Conservation (phyloP, 83 land plant genomes). For the Picea mariana region DNA sequence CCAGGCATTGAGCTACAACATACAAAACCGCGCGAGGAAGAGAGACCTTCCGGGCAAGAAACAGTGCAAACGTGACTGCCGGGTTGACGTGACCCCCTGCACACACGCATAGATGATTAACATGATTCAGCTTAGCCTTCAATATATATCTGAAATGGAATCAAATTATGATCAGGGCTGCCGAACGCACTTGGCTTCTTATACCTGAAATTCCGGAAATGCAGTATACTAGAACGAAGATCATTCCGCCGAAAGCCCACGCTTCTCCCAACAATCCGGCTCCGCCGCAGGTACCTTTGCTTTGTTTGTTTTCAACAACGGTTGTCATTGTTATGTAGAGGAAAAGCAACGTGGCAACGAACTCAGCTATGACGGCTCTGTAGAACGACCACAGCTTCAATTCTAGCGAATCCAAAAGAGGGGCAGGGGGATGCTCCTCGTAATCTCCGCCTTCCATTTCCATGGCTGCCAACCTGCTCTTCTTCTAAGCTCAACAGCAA, state of each 20-base stretch:
- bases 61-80: too few relatives aligned
- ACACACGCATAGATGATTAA: too few relatives aligned
- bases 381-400: constrained; percentile 49
- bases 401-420: constrained; percentile 37
- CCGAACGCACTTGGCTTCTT: not conserved
- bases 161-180: too few relatives aligned
- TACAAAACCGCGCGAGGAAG: too few relatives aligned
- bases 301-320: constrained; percentile 36
- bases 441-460: constrained; percentile 13
- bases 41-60: too few relatives aligned
- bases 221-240: constrained; percentile 57
- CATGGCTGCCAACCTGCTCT: not conserved
- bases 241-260: constrained; percentile 64
- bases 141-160: too few relatives aligned
- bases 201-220: constrained; percentile 63
- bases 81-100: too few relatives aligned
- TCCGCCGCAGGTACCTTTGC: constrained; percentile 26
- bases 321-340: constrained; percentile 58
- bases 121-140: too few relatives aligned
- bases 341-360: constrained; percentile 54
- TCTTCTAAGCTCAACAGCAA: not conserved
- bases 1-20: too few relatives aligned
- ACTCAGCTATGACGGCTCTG: constrained; percentile 56
- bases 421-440: constrained; percentile 46
- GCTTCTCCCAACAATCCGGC: constrained; percentile 55